Evolutionary conservation across 2,329 filamentous ascomycete species (phyloP), one percentile per base, ranked within the genome.

Genomic region (Cercospora berteroae): DNA sequence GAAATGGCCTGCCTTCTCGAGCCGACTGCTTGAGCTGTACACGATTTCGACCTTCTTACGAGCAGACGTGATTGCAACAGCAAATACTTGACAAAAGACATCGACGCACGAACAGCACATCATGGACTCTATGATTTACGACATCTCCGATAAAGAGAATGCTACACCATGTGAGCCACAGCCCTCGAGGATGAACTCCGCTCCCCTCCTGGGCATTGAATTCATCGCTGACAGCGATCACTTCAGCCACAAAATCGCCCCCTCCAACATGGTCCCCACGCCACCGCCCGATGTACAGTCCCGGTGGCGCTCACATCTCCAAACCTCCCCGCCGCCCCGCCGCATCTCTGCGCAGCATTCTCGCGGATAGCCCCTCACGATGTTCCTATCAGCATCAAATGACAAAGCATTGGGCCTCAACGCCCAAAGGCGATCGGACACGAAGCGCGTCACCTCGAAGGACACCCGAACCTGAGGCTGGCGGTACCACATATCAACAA

Each of bases 361-460:
- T 64, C 8, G 42, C 50, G 7, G 33, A 64, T 4, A 64, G 61
- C 10, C 66, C 66, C 16, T 52, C 62, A 27, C 61, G 65, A 12
- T 25, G 39, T 18, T 63, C 60, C 1, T 67, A 58, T 39, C 42
- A 59, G 16, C 16, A 13, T 16, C 65, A 67, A 44, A 67, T 67
- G 62, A 57, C 31, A n/a, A 61, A 57, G 44, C 66, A 67, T 36
- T 67, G 61, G 61, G 52, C 39, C 1, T 27, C 39, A 2, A 56
- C 62, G 7, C 31, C 29, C n/a, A 6, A 16, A n/a, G 12, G 44
- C 44, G 20, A 20, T 16, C 62, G 52, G 31, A n/a, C 12, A 23
- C 23, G 62, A 27, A 64, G 62, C 33, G 62, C 52, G 42, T 64
- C 44, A 13, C 60, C 60, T 3, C 25, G 60, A 36, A 7, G 27